A percentile compares a stretch with the other conserved stretches of the same genome.
These are phyloP conservation scores for Pelargonium fulgidum DNA, from an alignment of 441 rosid genomes.

Conservation along the genomic window DNA sequence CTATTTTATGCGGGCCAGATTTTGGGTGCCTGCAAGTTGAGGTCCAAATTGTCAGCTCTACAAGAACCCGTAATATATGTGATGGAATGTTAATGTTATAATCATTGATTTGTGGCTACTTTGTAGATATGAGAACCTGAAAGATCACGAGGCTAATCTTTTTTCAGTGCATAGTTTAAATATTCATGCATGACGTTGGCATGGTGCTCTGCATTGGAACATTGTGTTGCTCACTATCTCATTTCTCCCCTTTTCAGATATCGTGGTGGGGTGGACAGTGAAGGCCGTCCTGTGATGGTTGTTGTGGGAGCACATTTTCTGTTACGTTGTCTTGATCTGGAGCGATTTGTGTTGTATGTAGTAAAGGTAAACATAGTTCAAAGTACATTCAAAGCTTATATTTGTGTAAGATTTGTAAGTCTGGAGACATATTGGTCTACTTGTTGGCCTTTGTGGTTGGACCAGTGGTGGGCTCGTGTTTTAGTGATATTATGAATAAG, in stretches of 20 bases:
- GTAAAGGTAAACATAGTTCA: conserved; percentile 47
- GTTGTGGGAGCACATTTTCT: conserved; percentile 98
- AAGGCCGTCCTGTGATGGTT: conserved; percentile 95
- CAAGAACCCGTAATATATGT: no score
- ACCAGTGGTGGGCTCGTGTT: not conserved
- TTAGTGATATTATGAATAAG: no score
- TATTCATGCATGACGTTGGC: not conserved
- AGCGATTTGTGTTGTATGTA: conserved; percentile 76
- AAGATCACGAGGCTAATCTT: not conserved
- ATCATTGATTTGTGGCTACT: no score
- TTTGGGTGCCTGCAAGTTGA: no score
- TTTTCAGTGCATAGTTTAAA: conserved; percentile 12
- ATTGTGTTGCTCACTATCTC: conserved; percentile 11
- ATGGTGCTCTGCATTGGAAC: conserved; percentile 12
- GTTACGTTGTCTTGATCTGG: conserved; percentile 88
- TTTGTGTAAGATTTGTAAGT: conserved; percentile 13
- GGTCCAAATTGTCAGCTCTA: no score
- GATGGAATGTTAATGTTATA: no score
- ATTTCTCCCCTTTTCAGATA: conserved; percentile 45
- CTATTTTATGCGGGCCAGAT: no score
- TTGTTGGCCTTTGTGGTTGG: not conserved
- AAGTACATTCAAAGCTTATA: not conserved
- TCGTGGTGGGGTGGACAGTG: conserved; percentile 95
- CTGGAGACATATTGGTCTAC: not conserved
- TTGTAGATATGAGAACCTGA: no score